Percentiles rank a stretch among this genome's conserved stretches.
Evolutionary conservation across 2,329 filamentous ascomycete species (phyloP).

Genomic region (Plectosphaerella cucumerina): DNA sequence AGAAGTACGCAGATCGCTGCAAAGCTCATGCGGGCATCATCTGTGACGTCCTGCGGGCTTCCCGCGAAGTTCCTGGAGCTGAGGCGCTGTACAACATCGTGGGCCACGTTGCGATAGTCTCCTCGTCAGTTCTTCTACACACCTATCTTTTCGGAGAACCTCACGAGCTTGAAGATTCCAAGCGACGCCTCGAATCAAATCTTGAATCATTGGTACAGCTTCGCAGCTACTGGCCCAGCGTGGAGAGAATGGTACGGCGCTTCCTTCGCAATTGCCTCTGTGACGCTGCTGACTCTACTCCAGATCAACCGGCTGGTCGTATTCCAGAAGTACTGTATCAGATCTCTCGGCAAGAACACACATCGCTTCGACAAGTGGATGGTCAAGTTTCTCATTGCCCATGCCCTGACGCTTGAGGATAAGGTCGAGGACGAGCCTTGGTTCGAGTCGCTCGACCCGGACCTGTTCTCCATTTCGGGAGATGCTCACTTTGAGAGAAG

Average conservation of each 20-base stretch:
- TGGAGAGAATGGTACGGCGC: slow-evolving; percentile 25
- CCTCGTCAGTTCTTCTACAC: slow-evolving; percentile 27
- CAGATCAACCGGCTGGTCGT: slow-evolving; percentile 27
- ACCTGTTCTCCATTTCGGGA: not conserved
- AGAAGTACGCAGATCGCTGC: slow-evolving; percentile 23
- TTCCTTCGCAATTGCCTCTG: not conserved
- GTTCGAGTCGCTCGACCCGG: not conserved
- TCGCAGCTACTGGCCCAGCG: slow-evolving; percentile 26
- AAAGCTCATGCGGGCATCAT: slow-evolving; percentile 22
- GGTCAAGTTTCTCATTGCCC: slow-evolving; percentile 35
- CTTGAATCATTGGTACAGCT: slow-evolving; percentile 24
- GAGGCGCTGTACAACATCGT: slow-evolving; percentile 28
- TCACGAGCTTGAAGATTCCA: slow-evolving; percentile 20
- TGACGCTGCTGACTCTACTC: not conserved
- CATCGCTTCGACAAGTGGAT: slow-evolving; percentile 44
- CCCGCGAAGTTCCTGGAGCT: slow-evolving; percentile 16
- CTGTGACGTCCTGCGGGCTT: slow-evolving; percentile 23
- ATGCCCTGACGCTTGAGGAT: slow-evolving; percentile 23
- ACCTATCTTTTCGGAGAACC: slow-evolving; percentile 26
- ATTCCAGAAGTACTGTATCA: slow-evolving; percentile 26
- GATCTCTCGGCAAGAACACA: slow-evolving; percentile 19
- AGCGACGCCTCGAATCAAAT: slow-evolving; percentile 23
- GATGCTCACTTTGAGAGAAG: not conserved
- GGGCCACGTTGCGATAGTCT: slow-evolving; percentile 28
- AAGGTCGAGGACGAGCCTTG: slow-evolving; percentile 23